Base-by-base conservation (phyloP, 1,284 basidiomycete species). In the Microbotryum silenes-acaulis region DNA sequence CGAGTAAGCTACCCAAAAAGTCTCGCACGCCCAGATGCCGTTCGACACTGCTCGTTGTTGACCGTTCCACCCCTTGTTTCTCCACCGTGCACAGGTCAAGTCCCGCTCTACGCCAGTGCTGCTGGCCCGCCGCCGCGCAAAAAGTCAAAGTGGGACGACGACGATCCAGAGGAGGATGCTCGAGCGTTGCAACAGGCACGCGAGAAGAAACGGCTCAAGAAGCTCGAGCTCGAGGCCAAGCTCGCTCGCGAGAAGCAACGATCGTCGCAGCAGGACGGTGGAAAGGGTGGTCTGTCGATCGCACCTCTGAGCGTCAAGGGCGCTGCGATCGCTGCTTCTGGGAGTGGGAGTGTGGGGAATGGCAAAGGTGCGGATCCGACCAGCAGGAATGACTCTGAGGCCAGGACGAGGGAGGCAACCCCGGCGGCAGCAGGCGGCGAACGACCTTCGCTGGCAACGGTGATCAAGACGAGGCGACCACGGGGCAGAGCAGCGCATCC, bases 91-190 rank as follows among this genome's bases (percentile, higher is more conserved):
- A 42, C 37, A 18, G 37, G 16, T 42, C 37, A 42, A 42, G 37
- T 42, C 3, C 37, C 37, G 37, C 37, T 42, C 37, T 1, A 5
- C 37, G 37, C 37, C 3, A 2, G 37, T 14, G 37, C 37, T 18
- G 37, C 37, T 18, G 14, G 14, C 18, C 37, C 12, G 37, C 66
- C 68, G 21, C 66, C 60, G 1, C 62, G 67, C 57, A 70, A 69
- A 44, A 67, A 65, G 45, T 65, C 62, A 6, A 66, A 67, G 33
- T 72, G 70, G 70, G 70, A 70, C 56, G 62, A 67, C 27, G 58
- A 66, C 20, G 63, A 53, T 14, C 48, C 48, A 50, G 23, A 50
- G 21, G 61, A 66, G 6, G 63, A 69, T 14, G 65, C 65, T 21
- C 23, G 49, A 20, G 51, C 57, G 3, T 25, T 16, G 18, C 63